Evolutionary conservation across 2,329 filamentous ascomycete species (phyloP).

Genomic region (Pseudogymnoascus sp.): DNA sequence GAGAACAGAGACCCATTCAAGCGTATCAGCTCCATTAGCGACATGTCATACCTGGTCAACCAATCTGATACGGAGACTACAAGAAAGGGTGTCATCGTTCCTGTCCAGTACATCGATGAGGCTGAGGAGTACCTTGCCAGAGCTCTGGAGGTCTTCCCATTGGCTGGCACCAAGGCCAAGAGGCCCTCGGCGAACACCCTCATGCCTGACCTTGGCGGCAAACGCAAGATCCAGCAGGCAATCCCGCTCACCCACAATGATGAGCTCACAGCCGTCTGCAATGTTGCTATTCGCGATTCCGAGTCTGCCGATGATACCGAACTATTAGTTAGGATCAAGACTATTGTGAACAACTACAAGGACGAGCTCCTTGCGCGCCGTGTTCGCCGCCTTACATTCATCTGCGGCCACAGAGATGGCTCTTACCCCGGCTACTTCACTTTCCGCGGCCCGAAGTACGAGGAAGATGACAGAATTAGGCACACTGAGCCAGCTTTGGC

Average conservation of each 20-base stretch:
- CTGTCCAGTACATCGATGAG: slow-evolving; percentile 89
- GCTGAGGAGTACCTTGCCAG: slow-evolving; percentile 77
- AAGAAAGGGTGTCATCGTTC: slow-evolving; percentile 89
- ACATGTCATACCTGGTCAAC: slow-evolving; percentile 80
- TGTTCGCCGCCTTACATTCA: slow-evolving; percentile 88
- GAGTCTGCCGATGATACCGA: slow-evolving; percentile 78
- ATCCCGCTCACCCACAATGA: slow-evolving; percentile 52
- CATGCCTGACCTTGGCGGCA: slow-evolving; percentile 64
- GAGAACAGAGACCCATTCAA: slow-evolving; percentile 58
- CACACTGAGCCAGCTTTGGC: slow-evolving; percentile 93
- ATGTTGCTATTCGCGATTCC: slow-evolving; percentile 81
- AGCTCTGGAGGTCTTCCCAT: slow-evolving; percentile 75
- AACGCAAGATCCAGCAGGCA: slow-evolving; percentile 49
- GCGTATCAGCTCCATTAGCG: slow-evolving; percentile 88
- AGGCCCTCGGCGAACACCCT: slow-evolving; percentile 48
- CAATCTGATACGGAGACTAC: slow-evolving; percentile 64
- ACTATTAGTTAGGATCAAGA: slow-evolving; percentile 64
- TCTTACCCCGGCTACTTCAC: slow-evolving; percentile 97
- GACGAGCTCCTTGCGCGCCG: slow-evolving; percentile 72
- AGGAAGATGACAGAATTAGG: slow-evolving; percentile 90
- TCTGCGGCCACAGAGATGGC: slow-evolving; percentile 89
- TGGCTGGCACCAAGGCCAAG: slow-evolving; percentile 46
- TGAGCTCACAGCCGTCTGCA: slow-evolving; percentile 85
- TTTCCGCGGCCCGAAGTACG: slow-evolving; percentile 85
- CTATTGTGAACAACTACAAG: slow-evolving; percentile 72